Base-by-base conservation (phyloP, 2,329 filamentous ascomycete genomes). In the Drechslerella coelobrocha region DNA sequence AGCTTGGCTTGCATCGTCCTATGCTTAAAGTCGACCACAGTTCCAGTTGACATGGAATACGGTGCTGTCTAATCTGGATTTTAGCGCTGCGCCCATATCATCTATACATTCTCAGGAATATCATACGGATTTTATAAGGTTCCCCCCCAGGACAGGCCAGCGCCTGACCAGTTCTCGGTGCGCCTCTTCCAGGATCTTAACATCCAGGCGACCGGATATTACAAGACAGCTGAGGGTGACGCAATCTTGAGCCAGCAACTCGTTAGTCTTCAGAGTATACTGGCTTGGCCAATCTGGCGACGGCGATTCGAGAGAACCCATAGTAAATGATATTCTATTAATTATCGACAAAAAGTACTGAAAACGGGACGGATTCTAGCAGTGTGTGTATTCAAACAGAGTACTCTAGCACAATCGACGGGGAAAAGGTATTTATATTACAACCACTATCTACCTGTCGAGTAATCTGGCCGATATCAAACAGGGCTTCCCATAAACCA, bases 201-300 rank as follows among this genome's bases (percentile, higher is more conserved):
- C 27, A 14, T 68, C 48, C 7, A 68, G 26, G 9, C 62, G 39
- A 4, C 62, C 62, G 41, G 62, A 68, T 26, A 68, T 34, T 1
- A 48, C 53, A 2, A 68, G 31, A 34, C 62, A 60, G 19, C 59
- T 55, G 6, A 60, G 21, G 3, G 62, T 68, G 23, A 68, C 19
- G 27, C 62, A 68, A 19, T 68, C 62, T 12, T 68, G 62, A 10
- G 47, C 62, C 1, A 68, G 62, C 10, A 50, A 55, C n/a, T 68
- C 62, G 17, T 68, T 68, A 2, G 62, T 60, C 48, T 68, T 53
- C 1, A 68, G 39, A 1, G 62, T 68, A 26, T 68, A 68, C n/a
- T 68, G 50, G 3, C 50, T 37, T 1, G 62, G 62, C 62, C 62
- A 68, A 23, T 47, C 53, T 12, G 7, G 21, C 21, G 19, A n/a